Evolutionary conservation across 176 grass and related monocot genomes (phyloP).

Genomic region (Aegilops sharonensis): DNA sequence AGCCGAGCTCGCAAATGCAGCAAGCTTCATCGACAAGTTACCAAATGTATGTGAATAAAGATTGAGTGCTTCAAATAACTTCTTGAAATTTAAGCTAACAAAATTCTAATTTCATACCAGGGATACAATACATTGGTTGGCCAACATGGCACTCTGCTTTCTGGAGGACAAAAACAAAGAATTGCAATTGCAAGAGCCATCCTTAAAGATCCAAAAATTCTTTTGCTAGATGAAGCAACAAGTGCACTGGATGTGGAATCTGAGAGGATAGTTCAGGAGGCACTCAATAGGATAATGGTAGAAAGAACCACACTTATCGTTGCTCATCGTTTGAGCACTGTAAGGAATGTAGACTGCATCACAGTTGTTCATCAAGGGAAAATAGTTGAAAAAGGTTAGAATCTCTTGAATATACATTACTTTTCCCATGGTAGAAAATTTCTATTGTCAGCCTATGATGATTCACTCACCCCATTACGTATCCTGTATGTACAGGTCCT

Average conservation of each 20-base stretch:
- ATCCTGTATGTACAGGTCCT: slow-evolving; percentile 40
- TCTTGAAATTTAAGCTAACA: background rate
- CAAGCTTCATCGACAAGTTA: slow-evolving; percentile 59
- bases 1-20: slow-evolving; percentile 59
- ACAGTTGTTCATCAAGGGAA: slow-evolving; percentile 71
- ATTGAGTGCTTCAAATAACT: background rate
- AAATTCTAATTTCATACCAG: slow-evolving; percentile 31
- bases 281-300: slow-evolving; percentile 69
- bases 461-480: background rate
- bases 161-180: slow-evolving; percentile 91
- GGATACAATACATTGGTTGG: slow-evolving; percentile 90
- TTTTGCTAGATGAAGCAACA: slow-evolving; percentile 92
- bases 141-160: slow-evolving; percentile 76
- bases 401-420: background rate
- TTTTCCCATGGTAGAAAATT: slow-evolving; percentile 15
- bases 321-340: slow-evolving; percentile 78
- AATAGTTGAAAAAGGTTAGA: slow-evolving; percentile 79
- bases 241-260: slow-evolving; percentile 89
- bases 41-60: slow-evolving; percentile 40
- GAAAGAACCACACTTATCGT: slow-evolving; percentile 74
- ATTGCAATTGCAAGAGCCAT: slow-evolving; percentile 91
- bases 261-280: slow-evolving; percentile 81
- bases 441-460: background rate
- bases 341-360: slow-evolving; percentile 74
- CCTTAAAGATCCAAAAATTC: slow-evolving; percentile 72